A percentile compares a stretch with the other conserved stretches of the same genome.
phyloP scores from a whole-genome alignment of 1,284 basidiomycete genomes.

The Lignosus rhinocerotis region DNA sequence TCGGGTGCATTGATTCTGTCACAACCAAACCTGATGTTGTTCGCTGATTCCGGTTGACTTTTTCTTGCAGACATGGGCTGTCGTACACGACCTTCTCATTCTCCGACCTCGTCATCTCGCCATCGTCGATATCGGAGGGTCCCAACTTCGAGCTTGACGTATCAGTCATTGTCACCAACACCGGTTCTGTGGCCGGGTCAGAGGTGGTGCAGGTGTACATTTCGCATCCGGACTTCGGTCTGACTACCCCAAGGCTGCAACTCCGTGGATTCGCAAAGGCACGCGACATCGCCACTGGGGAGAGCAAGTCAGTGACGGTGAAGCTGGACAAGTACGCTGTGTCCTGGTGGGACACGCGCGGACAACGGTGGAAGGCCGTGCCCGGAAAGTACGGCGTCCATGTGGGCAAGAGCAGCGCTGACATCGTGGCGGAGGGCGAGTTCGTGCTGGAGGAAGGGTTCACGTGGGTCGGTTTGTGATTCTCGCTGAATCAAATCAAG shows the following conservation, averaged over 20 bases:
- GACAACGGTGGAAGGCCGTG: slow-evolving; percentile 43
- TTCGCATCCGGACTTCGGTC: slow-evolving; percentile 51
- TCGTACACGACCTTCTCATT: slow-evolving; percentile 73
- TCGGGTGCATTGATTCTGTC: slow-evolving; percentile 48
- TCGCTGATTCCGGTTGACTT: slow-evolving; percentile 1
- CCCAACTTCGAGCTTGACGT: slow-evolving; percentile 38
- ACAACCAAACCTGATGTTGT: neutral
- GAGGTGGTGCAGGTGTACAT: slow-evolving; percentile 73
- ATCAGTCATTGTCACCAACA: slow-evolving; percentile 55
- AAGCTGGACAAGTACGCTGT: slow-evolving; percentile 60
- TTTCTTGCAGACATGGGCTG: slow-evolving; percentile 53
- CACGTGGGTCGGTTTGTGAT: slow-evolving; percentile 48
- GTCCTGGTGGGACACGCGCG: slow-evolving; percentile 54
- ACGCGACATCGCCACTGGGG: slow-evolving; percentile 46
- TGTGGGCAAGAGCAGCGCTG: slow-evolving; percentile 49
- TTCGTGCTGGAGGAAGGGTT: slow-evolving; percentile 43
- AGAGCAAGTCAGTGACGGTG: slow-evolving; percentile 41
- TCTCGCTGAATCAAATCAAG: no score
- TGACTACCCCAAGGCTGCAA: slow-evolving; percentile 56
- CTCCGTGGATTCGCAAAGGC: slow-evolving; percentile 64
- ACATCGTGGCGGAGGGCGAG: slow-evolving; percentile 39
- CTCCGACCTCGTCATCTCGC: slow-evolving; percentile 42
- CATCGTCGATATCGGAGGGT: slow-evolving; percentile 23
- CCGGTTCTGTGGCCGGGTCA: slow-evolving; percentile 55
- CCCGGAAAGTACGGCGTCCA: slow-evolving; percentile 47